A percentile compares a stretch with the other conserved stretches of the same genome.
These are phyloP conservation scores for Colletotrichum sp. DNA, from an alignment of 2,329 filamentous ascomycete genomes.

Conservation along the genomic window DNA sequence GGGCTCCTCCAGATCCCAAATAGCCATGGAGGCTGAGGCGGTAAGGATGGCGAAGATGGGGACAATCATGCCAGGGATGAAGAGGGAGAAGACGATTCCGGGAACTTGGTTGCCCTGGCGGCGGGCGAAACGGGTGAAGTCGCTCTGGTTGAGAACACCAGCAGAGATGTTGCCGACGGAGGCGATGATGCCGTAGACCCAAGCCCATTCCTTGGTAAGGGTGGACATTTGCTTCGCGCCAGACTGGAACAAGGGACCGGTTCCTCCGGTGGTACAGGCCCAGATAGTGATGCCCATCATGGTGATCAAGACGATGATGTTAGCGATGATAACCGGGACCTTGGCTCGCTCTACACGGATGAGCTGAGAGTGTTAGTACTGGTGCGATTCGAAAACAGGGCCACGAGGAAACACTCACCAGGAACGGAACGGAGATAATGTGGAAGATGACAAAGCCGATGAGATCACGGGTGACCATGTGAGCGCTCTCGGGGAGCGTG, in stretches of 20 bases:
- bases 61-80: constrained; percentile 30
- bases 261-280: constrained; percentile 45
- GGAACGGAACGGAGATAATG: constrained; percentile 50
- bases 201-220: constrained; percentile 28
- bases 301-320: constrained; percentile 44
- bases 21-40: constrained; percentile 28
- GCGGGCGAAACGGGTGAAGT: constrained; percentile 31
- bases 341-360: constrained; percentile 55
- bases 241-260: constrained; percentile 44
- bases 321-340: constrained; percentile 47
- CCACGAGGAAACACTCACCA: constrained; percentile 43
- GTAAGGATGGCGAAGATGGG: constrained; percentile 27
- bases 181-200: constrained; percentile 33
- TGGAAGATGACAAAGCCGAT: constrained; percentile 58
- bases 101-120: constrained; percentile 24
- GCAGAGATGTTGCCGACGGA: constrained; percentile 30
- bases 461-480: constrained; percentile 44
- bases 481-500: constrained; percentile 42
- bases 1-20: constrained; percentile 25
- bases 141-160: constrained; percentile 31
- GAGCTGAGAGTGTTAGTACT: constrained; percentile 20
- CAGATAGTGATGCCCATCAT: constrained; percentile 55
- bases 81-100: constrained; percentile 29
- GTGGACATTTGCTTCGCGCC: constrained; percentile 21
- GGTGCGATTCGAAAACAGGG: neutral